Base-by-base conservation (phyloP, 2,329 filamentous ascomycete species). In the Fusarium caatingaense region DNA sequence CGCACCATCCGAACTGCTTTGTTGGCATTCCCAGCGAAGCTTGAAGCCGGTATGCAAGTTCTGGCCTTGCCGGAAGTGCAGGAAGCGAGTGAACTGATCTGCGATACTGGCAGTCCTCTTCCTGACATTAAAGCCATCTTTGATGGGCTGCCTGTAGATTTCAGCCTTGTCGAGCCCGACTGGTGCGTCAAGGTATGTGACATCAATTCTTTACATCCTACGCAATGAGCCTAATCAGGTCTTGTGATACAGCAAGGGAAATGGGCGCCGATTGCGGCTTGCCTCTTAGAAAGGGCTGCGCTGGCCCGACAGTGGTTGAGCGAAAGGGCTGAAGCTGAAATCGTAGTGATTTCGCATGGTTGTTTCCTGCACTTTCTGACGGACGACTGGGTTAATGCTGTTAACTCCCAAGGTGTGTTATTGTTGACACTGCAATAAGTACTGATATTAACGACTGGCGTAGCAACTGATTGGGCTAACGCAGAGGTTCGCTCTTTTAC, bases 311-410 rank as follows among this genome's bases (percentile, higher is more conserved):
- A 9, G 2, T 60, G 58, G 58, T 15, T 60, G 25, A 49, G 42
- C 12, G 27, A 49, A 42, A 42, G 54, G 1, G 15, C 54, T 3
- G 58, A 60, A 41, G 3, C 2, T 8, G 58, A 60, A 15, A 44
- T 60, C 5, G 58, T 59, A 10, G 58, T 60, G 3, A 41, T 60
- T 15, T 21, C 54, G 1, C 58, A 60, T 11, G 54, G 58, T 1
- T 34, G 58, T 16, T 60, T 60, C 12, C 15, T 60, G 4, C 58
- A 60, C 32, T 60, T 49, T 15, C 34, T 60, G 5, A 60, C 58
- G 0, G 44, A 60, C 8, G 54, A 59, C 11, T 60, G 54, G 58
- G 15, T 49, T 0, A 60, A 60, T 6, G 16, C 44, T 3, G 9
- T 42, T 1, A 59, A 60, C 3, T 2, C 21, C 6, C 9, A 59